Evolutionary conservation across 768 basidiomycete genomes (phyloP).

Genomic region (Trametes cinnabarina): DNA sequence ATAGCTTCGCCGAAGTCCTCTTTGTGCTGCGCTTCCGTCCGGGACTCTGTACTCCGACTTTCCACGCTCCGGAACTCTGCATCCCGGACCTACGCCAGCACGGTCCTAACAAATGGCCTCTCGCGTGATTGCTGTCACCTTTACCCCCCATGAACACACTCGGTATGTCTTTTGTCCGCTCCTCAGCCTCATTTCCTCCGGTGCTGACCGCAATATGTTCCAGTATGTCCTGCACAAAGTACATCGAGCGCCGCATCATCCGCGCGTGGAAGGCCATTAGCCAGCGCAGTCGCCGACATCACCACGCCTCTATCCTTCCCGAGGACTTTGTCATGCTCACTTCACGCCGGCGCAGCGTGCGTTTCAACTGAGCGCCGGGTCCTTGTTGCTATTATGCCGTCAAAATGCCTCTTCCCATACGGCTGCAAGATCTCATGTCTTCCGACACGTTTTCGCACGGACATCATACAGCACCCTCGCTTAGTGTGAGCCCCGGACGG

Average conservation of each 20-base stretch:
- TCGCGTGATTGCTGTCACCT: conserved; percentile 4
- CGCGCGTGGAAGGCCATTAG: conserved; percentile 63
- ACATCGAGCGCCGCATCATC: conserved; percentile 57
- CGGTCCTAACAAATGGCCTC: too few relatives aligned
- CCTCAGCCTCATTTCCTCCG: neutral
- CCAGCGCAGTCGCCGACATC: conserved; percentile 46
- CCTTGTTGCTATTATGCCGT: neutral
- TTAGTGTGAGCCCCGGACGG: neutral
- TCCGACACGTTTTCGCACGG: neutral
- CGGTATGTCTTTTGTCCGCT: conserved; percentile 13
- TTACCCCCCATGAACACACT: conserved; percentile 20
- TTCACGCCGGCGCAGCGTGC: conserved; percentile 51
- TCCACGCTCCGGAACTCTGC: too few relatives aligned
- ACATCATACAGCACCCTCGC: neutral
- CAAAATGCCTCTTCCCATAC: neutral
- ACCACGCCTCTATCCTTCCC: conserved; percentile 52
- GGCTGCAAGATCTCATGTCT: neutral
- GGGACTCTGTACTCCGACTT: too few relatives aligned
- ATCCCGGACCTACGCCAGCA: too few relatives aligned
- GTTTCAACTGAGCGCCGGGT: conserved; percentile 30
- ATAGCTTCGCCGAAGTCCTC: too few relatives aligned
- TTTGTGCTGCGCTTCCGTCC: too few relatives aligned
- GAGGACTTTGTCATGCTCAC: conserved; percentile 65
- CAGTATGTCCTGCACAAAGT: conserved; percentile 41
- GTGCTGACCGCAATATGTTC: neutral